A percentile compares a stretch with the other conserved stretches of the same genome.
These are phyloP conservation scores for Neurospora sp. DNA, from an alignment of 495 filamentous ascomycete genomes.

Conservation along the genomic window DNA sequence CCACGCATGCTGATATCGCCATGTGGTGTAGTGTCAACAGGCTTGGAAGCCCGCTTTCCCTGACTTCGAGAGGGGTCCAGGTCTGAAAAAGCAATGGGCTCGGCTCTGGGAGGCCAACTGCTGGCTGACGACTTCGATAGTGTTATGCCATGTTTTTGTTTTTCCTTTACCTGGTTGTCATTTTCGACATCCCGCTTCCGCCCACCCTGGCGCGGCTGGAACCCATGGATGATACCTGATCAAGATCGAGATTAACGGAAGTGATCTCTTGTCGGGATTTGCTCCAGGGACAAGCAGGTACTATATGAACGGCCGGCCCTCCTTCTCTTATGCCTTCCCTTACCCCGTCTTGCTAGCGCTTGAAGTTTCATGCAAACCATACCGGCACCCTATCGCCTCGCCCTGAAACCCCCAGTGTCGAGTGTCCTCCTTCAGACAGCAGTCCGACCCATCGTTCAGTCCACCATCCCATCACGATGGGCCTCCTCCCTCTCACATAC, in stretches of 20 bases:
- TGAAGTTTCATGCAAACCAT: not conserved
- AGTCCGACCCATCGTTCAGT: not conserved
- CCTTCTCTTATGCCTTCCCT: not conserved
- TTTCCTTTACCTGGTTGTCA: not conserved
- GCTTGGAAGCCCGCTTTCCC: not conserved
- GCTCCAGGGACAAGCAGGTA: not conserved
- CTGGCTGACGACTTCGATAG: not conserved
- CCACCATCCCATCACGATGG: conserved; percentile 13
- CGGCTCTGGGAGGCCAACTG: not conserved
- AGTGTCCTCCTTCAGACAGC: not conserved
- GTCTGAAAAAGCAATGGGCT: not conserved
- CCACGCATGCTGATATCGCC: not conserved
- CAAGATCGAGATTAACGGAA: not conserved
- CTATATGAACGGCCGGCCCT: not conserved
- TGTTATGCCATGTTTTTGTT: not conserved
- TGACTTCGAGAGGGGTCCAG: not conserved
- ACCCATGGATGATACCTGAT: not conserved
- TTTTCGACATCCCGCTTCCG: not conserved
- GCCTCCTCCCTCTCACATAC: conserved; percentile 25
- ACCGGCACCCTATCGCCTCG: not conserved
- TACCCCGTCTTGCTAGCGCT: not conserved
- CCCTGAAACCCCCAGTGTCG: not conserved
- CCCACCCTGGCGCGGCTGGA: not conserved
- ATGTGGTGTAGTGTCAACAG: not conserved
- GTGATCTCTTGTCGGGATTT: not conserved